Base-by-base conservation (phyloP, 371 early-diverging fungal species). In the Apophysomyces elegans region DNA sequence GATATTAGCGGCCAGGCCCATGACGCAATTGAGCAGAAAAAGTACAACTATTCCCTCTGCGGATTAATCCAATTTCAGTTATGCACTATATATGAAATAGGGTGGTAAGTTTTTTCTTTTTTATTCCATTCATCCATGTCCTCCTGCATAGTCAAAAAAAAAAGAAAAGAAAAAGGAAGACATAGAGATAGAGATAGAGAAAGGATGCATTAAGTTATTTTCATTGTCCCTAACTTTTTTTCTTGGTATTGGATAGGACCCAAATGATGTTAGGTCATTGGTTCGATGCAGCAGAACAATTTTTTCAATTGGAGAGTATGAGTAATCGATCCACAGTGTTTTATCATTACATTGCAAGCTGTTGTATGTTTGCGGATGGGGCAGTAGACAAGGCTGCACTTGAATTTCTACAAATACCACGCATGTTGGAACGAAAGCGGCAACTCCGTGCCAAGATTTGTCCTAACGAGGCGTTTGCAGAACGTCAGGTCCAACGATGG, bases 31-130 rank as follows among this genome's bases (percentile, higher is more conserved):
- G 46, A 21, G 39, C 56, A 61, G 14, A 54, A 41, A 36, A 58
- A 63, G 36, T 38, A n/a, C 7, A 46, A 60, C 36, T 32, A 58
- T 8, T 64, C 66, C 54, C 39, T 74, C 2, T 68, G 62, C 58
- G 79, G 76, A 32, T 58, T 79, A 54, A 73, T 63, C 5, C 82
- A 82, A 46, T 62, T 82, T n/a, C 77, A 77, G 50, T 76, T 76
- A 18, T 58, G 75, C 32, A 71, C 82, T 11, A 76, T 82, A 5
- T 79, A 82, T 59, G 79, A 82, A 63, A 82, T 82, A 78, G 82
- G 82, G 61, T 79, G 82, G 79, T 82, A 78, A 64, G 41, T 41
- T 5, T 41, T 57, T 16, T 38, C 39, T 60, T 39, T 60, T 60
- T 41, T 41, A n/a, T 60, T 60, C n/a, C 54, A 26, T 56, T 35